Conservation (phyloP, 371 early-diverging fungal genomes). For the Edhazardia aedis region DNA sequence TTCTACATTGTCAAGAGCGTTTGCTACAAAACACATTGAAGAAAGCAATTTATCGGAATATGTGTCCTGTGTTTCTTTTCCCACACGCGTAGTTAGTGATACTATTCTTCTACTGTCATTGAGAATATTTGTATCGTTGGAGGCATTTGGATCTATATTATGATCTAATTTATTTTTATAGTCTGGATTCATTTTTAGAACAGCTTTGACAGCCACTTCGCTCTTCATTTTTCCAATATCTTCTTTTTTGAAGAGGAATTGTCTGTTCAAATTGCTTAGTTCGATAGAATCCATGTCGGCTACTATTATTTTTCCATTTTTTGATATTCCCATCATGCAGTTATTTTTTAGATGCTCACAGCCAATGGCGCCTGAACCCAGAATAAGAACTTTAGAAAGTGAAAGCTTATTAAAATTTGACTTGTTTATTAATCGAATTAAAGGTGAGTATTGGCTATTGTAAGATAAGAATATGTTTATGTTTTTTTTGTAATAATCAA, state of each 20-base stretch:
- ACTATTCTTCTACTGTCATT: background rate
- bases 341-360: slow-evolving; percentile 99
- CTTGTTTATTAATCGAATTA: slow-evolving; percentile 75
- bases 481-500: slow-evolving; percentile 49
- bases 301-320: slow-evolving; percentile 59
- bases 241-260: slow-evolving; percentile 72
- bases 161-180: background rate
- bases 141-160: background rate
- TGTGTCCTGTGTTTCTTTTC: slow-evolving; percentile 34
- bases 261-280: slow-evolving; percentile 81
- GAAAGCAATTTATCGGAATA: slow-evolving; percentile 82
- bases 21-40: slow-evolving; percentile 66
- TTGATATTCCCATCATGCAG: slow-evolving; percentile 88
- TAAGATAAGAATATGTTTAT: slow-evolving; percentile 54
- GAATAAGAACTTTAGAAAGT: slow-evolving; percentile 70
- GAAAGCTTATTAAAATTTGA: slow-evolving; percentile 65
- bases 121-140: background rate
- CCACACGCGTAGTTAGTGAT: background rate
- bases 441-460: slow-evolving; percentile 67
- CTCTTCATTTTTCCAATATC: slow-evolving; percentile 85
- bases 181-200: slow-evolving; percentile 12
- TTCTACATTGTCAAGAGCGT: slow-evolving; percentile 95
- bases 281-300: slow-evolving; percentile 99
- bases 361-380: slow-evolving; percentile 98
- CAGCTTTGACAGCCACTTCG: slow-evolving; percentile 53